Evolutionary conservation across 2,329 filamentous ascomycete species (phyloP), one percentile per base, ranked within the genome.

Genomic region (Chrysoporthe puriensis): DNA sequence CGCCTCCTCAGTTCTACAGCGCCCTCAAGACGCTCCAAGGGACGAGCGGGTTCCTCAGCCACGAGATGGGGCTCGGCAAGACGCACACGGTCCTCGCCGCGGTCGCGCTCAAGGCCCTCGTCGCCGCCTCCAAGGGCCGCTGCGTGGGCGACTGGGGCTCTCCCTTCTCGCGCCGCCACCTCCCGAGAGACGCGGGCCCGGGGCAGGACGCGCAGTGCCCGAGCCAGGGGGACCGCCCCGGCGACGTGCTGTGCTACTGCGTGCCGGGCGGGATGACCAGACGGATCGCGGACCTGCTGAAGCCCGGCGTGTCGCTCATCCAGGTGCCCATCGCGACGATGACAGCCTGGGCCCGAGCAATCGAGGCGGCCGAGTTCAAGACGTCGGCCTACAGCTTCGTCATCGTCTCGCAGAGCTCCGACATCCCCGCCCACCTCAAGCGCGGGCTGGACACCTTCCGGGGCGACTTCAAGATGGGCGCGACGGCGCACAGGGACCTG

Each of bases 1-100:
- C 66, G 0, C 66, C 66, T 1, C 58, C 42, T 6, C 63, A 66
- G 13, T 62, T 66, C 36, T 46, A 34, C 14, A 34, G 50, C 36
- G 66, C 63, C 0, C 36, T 43, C 9, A 1, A 58, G 13, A 66
- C 62, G 0, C 34, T 68, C 0, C 54, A 57, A 9, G 40, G 36
- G 34, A 4, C n/a, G 1, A 46, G 63, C 0, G 63, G 62, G 0
- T 26, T 68, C 1, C 18, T 66, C 9, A 57, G 57, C 2, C 61
- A 61, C 1, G 63, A 66, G 1, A 62, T 66, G 63, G 66, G 66
- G 0, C 13, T n/a, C 0, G 66, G 63, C 0, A 68, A 68, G 36
- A 46, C 34, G 0, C 48, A 54, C 8, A 48, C 64, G 2, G 40
- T 68, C 1, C 52, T 66, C 0, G 26, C 8, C 1, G 44, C 34